Percentiles rank a stretch among this genome's conserved stretches.
phyloP scores from a whole-genome alignment of 148 eudicot species.

The Limonium bicolor region DNA sequence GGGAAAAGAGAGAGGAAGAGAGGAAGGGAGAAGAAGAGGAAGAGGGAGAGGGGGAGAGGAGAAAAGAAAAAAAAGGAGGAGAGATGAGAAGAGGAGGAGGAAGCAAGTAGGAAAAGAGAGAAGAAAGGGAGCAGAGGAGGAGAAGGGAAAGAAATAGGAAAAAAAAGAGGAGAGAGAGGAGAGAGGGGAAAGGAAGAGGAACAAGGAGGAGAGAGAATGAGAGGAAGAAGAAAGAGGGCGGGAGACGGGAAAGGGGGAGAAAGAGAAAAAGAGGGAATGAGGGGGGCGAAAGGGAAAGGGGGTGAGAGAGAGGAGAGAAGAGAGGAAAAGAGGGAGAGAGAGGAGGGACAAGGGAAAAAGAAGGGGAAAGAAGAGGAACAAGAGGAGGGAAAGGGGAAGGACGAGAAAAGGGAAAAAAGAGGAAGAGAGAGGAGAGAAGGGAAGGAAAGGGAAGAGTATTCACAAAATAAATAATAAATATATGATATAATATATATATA shows the following conservation, averaged over 20 bases:
- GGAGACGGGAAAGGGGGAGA: conserved; percentile 23
- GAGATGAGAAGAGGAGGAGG: conserved; percentile 2
- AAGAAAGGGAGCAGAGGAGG: conserved; percentile 15
- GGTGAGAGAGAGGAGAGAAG: conserved; percentile 71
- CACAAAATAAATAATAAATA: no score
- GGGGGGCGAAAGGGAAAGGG: conserved; percentile 68
- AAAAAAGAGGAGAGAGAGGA: conserved; percentile 20
- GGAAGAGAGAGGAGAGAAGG: no score
- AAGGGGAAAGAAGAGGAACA: conserved; percentile 24
- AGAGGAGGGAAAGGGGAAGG: conserved; percentile 50
- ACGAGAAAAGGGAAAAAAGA: conserved; percentile 59
- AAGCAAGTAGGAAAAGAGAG: conserved; percentile 2
- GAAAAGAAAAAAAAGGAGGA: conserved; percentile 8
- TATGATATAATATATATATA: no score
- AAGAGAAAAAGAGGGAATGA: conserved; percentile 44
- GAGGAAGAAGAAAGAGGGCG: conserved; percentile 32
- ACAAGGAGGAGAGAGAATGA: no score
- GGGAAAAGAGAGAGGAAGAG: not conserved
- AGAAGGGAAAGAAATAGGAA: conserved; percentile 22
- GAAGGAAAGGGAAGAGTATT: no score
- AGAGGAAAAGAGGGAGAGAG: conserved; percentile 52
- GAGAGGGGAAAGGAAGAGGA: conserved; percentile 38
- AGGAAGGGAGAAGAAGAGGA: not conserved
- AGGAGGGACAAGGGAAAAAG: conserved; percentile 35
- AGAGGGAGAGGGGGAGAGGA: not conserved